Evolutionary conservation across 177 flowering plant species (phyloP), one percentile per base, ranked within the genome.

Genomic region (Telopea speciosissima): DNA sequence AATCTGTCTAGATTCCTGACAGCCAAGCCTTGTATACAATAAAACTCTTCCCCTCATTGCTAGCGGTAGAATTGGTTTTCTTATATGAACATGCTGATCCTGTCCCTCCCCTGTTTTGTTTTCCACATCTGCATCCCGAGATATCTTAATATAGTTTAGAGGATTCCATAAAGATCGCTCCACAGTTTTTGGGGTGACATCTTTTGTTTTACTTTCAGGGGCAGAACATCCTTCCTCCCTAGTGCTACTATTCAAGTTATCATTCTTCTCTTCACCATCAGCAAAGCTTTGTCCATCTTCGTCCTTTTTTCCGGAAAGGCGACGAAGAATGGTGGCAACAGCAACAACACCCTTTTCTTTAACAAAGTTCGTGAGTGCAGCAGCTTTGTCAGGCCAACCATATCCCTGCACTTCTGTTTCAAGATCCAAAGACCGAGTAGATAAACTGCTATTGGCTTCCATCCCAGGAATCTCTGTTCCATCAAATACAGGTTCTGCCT

Each of bases 371-470:
- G 73, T 86, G 11, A 92, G 69, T 23, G 86, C 85, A 56, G 62
- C 81, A 26, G 92, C 92, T 70, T 85, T 92, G 77, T 87, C 92
- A 74, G 96, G 87, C 91, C 87, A 85, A 71, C 69, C 84, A 79
- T 68, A 70, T 16, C 76, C 81, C 71, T 83, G 88, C 26, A 42
- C 69, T 63, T 78, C 87, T 24, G 73, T n/a, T 16, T 78, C 85
- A 72, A 28, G 66, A 70, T 84, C 85, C 76, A 80, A 63, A 54
- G 87, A 78, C 21, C 58, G 78, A 19, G 70, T 62, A 45, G 89
- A 80, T 23, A 75, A 66, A 67, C 80, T 82, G 66, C 79, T 70
- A 31, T 52, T 73, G 62, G 76, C 72, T 82, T 86, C 89, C 82
- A 76, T 69, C 70, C 74, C 87, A 64, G 86, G 85, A 74, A 79